phyloP scores from a whole-genome alignment of 192 early-diverging fungal genomes.

The Coemansia sp. region DNA sequence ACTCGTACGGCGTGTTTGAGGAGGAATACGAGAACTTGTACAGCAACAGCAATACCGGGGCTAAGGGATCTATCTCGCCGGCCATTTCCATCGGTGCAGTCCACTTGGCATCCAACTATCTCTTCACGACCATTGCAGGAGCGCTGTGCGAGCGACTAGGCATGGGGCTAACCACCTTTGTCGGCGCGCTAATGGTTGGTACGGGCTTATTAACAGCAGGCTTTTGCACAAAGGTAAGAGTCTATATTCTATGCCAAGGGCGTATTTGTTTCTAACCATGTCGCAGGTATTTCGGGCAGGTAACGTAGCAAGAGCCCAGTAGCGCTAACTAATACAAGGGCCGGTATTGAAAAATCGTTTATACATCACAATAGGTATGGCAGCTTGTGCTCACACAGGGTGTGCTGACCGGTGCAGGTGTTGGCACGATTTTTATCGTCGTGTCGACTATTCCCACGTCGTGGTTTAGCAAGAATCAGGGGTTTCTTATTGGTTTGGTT shows the following conservation, averaged over 20 bases:
- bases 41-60: slow-evolving; percentile 22
- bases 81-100: slow-evolving; percentile 52
- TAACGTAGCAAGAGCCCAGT: background rate
- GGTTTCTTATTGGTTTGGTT: slow-evolving; percentile 55
- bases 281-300: background rate
- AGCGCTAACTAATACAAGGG: background rate
- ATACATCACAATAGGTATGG: slow-evolving; percentile 29
- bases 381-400: slow-evolving; percentile 54
- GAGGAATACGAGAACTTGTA: slow-evolving; percentile 54
- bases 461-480: slow-evolving; percentile 59
- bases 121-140: slow-evolving; percentile 55
- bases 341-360: background rate
- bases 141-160: slow-evolving; percentile 50
- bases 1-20: slow-evolving; percentile 57
- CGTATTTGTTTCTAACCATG: background rate
- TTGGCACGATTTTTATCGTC: slow-evolving; percentile 56
- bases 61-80: slow-evolving; percentile 26
- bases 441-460: slow-evolving; percentile 58
- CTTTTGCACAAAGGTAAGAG: slow-evolving; percentile 47
- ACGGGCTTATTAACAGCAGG: slow-evolving; percentile 44
- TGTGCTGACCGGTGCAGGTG: slow-evolving; percentile 43
- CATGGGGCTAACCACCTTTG: slow-evolving; percentile 55
- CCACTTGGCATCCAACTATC: slow-evolving; percentile 48
- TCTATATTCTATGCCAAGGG: background rate
- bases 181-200: slow-evolving; percentile 42